A percentile compares a stretch with the other conserved stretches of the same genome.
Conservation (phyloP, 345 rosid species). For the Eucalyptus pumila region DNA sequence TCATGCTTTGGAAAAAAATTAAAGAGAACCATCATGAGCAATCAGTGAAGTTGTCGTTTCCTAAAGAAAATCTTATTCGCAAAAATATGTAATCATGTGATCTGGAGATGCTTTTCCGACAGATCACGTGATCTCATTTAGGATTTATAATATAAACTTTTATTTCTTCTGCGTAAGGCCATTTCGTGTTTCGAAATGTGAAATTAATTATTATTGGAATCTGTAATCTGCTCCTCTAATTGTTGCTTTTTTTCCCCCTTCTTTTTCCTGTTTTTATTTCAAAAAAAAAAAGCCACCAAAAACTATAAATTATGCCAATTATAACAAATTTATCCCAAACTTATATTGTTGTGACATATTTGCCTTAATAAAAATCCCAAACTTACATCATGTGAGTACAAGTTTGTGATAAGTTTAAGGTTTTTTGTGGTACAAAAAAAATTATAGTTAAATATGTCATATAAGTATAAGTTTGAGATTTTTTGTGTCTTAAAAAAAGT, state of each 20-base stretch:
- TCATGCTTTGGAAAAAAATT: neutral
- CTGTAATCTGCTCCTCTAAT: neutral
- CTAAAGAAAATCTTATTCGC: neutral
- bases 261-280: neutral
- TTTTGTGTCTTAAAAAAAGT: neutral
- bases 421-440: no score
- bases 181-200: neutral
- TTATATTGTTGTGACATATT: no score
- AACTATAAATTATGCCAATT: accelerated
- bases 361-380: no score
- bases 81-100: neutral
- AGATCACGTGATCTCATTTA: neutral
- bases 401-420: no score
- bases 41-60: neutral
- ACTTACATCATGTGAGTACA: no score
- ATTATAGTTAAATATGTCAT: accelerated
- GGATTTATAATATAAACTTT: neutral
- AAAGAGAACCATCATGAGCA: neutral
- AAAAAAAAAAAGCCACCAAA: neutral
- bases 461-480: accelerated
- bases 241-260: neutral
- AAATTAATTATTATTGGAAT: neutral
- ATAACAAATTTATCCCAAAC: no score
- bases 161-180: neutral
- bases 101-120: neutral